These are phyloP conservation scores for Metschnikowia drakensbergensis DNA, from an alignment of 805 yeast genomes.

Conservation along the genomic window DNA sequence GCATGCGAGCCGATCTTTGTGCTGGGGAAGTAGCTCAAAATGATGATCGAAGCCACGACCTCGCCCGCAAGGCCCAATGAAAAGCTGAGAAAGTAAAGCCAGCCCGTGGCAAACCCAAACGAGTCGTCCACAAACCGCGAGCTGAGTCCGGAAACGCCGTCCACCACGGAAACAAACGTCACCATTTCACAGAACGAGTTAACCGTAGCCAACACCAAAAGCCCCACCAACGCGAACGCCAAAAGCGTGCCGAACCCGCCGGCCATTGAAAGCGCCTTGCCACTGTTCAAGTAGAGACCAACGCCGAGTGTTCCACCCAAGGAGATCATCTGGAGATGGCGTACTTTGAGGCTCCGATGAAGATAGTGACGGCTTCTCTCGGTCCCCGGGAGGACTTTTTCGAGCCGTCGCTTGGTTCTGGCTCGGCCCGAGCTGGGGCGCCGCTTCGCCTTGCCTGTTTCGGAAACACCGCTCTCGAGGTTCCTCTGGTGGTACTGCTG, in stretches of 20 bases:
- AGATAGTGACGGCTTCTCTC: constrained; percentile 19
- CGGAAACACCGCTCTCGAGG: background rate
- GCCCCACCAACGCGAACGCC: constrained; percentile 63
- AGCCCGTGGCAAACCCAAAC: constrained; percentile 70
- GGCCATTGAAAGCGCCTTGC: constrained; percentile 67
- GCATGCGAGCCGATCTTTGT: constrained; percentile 46
- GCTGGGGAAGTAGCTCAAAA: constrained; percentile 63
- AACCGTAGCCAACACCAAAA: constrained; percentile 65
- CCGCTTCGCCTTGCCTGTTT: background rate
- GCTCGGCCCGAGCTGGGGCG: background rate
- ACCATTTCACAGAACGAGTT: constrained; percentile 79
- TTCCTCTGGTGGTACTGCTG: constrained; percentile 7
- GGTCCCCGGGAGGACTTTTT: background rate
- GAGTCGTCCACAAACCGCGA: constrained; percentile 76
- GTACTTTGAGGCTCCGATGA: constrained; percentile 56
- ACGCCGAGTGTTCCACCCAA: constrained; percentile 79
- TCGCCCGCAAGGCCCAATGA: constrained; percentile 74
- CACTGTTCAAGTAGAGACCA: constrained; percentile 65
- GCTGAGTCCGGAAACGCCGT: constrained; percentile 72
- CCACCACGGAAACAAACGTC: constrained; percentile 72
- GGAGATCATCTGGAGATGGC: constrained; percentile 76
- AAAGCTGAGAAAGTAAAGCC: constrained; percentile 71
- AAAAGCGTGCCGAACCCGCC: constrained; percentile 75
- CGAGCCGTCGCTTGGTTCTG: background rate
- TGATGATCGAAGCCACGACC: constrained; percentile 72